These are phyloP conservation scores for Rhizopus sp. DNA, from an alignment of 371 early-diverging fungal species.

Conservation along the genomic window DNA sequence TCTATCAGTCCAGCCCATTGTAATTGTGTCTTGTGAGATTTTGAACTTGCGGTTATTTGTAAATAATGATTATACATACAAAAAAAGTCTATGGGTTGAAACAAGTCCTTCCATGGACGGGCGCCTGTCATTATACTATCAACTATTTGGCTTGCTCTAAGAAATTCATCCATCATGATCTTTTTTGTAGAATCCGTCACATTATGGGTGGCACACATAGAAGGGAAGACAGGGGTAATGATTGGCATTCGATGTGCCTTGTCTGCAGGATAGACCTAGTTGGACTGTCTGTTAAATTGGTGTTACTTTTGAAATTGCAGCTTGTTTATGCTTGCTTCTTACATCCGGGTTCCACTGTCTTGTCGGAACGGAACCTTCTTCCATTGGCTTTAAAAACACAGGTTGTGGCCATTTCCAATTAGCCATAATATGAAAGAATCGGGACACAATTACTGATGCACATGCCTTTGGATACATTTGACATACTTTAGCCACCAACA, in stretches of 20 bases:
- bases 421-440: conserved; percentile 91
- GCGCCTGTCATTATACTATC: conserved; percentile 72
- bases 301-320: neutral
- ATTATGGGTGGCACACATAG: conserved; percentile 99
- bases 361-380: conserved; percentile 89
- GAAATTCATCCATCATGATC: conserved; percentile 89
- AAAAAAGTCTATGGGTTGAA: conserved; percentile 92
- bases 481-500: conserved; percentile 97
- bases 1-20: conserved; percentile 93
- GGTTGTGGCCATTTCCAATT: conserved; percentile 99
- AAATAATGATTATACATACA: conserved; percentile 88
- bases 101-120: conserved; percentile 66
- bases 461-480: conserved; percentile 97
- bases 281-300: neutral
- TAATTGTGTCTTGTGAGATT: conserved; percentile 73
- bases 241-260: conserved; percentile 97
- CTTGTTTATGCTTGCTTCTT: neutral
- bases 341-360: conserved; percentile 98
- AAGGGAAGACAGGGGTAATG: conserved; percentile 99
- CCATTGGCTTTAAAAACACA: conserved; percentile 90
- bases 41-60: conserved; percentile 84
- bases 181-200: conserved; percentile 90
- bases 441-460: conserved; percentile 82
- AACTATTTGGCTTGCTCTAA: conserved; percentile 68
- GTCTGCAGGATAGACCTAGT: conserved; percentile 83